These are phyloP conservation scores for Mycosphaerelloides madeirae DNA, from an alignment of 2,329 filamentous ascomycete species.

Conservation along the genomic window DNA sequence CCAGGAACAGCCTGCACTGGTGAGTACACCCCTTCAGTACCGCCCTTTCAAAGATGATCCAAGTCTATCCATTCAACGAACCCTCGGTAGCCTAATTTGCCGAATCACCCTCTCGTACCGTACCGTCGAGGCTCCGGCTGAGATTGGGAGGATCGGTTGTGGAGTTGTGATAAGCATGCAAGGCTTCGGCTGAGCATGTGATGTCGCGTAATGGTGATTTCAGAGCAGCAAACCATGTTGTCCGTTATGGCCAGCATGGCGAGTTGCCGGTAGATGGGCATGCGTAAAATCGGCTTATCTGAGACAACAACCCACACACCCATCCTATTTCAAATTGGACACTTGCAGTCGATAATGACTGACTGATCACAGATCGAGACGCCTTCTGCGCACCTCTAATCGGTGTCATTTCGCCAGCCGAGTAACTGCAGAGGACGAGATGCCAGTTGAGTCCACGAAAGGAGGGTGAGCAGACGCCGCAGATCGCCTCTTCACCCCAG, in stretches of 20 bases:
- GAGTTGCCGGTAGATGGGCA: slow-evolving; percentile 35
- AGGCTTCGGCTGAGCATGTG: slow-evolving; percentile 18
- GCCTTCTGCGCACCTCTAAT: slow-evolving; percentile 3
- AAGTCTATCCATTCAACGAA: slow-evolving; percentile 41
- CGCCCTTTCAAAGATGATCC: slow-evolving; percentile 32
- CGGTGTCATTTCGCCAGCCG: background rate
- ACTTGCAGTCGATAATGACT: slow-evolving; percentile 1
- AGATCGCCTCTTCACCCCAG: slow-evolving; percentile 12
- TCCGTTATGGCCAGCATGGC: slow-evolving; percentile 33
- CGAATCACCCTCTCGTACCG: slow-evolving; percentile 37
- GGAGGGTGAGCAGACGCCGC: slow-evolving; percentile 4
- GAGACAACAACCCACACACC: slow-evolving; percentile 15
- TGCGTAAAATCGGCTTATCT: slow-evolving; percentile 38
- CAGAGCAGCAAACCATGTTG: slow-evolving; percentile 29
- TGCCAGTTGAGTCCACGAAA: slow-evolving; percentile 5
- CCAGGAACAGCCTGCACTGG: too few relatives aligned
- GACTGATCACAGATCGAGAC: background rate
- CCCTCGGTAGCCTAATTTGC: slow-evolving; percentile 31
- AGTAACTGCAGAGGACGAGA: slow-evolving; percentile 1
- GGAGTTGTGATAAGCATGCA: slow-evolving; percentile 30
- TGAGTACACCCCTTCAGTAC: slow-evolving; percentile 11
- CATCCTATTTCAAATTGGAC: slow-evolving; percentile 1
- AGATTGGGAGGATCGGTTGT: slow-evolving; percentile 37
- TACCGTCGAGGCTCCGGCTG: slow-evolving; percentile 26
- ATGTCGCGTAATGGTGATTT: slow-evolving; percentile 29